Conservation (phyloP, 768 basidiomycete genomes). For the Lactarius hatsudake region DNA sequence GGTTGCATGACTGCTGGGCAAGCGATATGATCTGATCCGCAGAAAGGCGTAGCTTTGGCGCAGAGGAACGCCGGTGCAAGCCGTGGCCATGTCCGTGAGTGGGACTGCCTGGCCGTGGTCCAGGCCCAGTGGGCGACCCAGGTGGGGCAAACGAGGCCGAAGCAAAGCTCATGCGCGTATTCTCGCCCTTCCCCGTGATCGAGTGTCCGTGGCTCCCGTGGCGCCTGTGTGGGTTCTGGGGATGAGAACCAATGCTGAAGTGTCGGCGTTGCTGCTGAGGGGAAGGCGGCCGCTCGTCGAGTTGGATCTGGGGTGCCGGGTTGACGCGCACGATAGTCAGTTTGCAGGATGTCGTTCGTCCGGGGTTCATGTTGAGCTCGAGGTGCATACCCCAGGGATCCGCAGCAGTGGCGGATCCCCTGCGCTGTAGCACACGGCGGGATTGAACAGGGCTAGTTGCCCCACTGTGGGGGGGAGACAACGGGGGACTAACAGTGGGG, state of each 20-base stretch:
- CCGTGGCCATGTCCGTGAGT: conserved; percentile 31
- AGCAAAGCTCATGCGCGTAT: conserved; percentile 55
- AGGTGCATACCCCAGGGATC: conserved; percentile 66
- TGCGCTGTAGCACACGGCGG: conserved; percentile 49
- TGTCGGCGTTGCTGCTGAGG: conserved; percentile 31
- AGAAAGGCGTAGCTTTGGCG: conserved; percentile 40
- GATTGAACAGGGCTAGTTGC: conserved; percentile 15
- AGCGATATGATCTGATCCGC: conserved; percentile 77
- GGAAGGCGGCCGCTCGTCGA: conserved; percentile 39
- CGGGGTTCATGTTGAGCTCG: conserved; percentile 49
- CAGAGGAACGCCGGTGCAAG: conserved; percentile 47
- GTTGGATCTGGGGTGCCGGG: conserved; percentile 32
- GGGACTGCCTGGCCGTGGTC: conserved; percentile 29
- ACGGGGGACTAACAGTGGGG: conserved; percentile 12
- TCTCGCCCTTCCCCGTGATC: conserved; percentile 32
- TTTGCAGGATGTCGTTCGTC: conserved; percentile 55
- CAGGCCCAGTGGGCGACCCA: conserved; percentile 29
- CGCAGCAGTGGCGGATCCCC: conserved; percentile 65
- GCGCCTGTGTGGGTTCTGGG: conserved; percentile 31
- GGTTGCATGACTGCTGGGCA: conserved; percentile 58
- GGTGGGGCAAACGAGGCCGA: conserved; percentile 55
- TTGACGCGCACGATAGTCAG: conserved; percentile 73
- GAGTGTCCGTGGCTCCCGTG: conserved; percentile 34
- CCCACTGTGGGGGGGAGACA: conserved; percentile 15
- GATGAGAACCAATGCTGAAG: conserved; percentile 30